Percentiles rank a stretch among this genome's conserved stretches.
These are phyloP conservation scores for Phytophthora fragariaefolia DNA, from an alignment of 352 stramenopile species.

Conservation along the genomic window DNA sequence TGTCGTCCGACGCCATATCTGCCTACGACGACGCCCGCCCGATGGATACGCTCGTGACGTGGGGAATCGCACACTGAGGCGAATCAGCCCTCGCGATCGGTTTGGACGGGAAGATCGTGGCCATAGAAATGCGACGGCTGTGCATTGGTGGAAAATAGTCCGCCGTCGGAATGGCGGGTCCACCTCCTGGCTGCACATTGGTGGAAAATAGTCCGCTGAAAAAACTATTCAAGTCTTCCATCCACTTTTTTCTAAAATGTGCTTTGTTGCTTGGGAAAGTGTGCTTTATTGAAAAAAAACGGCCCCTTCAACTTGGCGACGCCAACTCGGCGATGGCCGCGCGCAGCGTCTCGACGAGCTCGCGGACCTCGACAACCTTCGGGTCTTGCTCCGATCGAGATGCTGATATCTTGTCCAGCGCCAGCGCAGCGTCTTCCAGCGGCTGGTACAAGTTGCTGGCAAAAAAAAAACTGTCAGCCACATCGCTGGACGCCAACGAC, in stretches of 20 bases:
- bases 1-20: conserved; percentile 49
- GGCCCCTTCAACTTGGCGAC: conserved; percentile 9
- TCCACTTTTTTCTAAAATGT: not conserved
- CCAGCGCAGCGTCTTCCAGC: not conserved
- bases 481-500: not conserved
- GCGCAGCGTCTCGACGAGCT: conserved; percentile 42
- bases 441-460: not conserved
- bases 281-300: too few species aligned
- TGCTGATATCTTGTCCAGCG: not conserved
- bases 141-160: conserved; percentile 25
- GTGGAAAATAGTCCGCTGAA: too few species aligned
- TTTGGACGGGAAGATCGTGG: conserved; percentile 29
- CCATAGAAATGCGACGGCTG: not conserved
- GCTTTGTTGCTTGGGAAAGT: conserved; percentile 8
- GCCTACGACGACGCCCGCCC: too few species aligned
- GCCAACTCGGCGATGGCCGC: conserved; percentile 21
- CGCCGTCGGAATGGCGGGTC: conserved; percentile 26
- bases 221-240: too few species aligned
- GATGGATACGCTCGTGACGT: conserved; percentile 19
- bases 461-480: not conserved
- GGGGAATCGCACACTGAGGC: conserved; percentile 21
- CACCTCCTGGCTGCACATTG: too few species aligned
- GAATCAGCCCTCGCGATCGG: conserved; percentile 20
- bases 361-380: conserved; percentile 51
- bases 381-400: conserved; percentile 15